Percentiles rank a stretch among this genome's conserved stretches.
phyloP scores from a whole-genome alignment of 2,329 filamentous ascomycete genomes.

The Stachybotrys chartarum region DNA sequence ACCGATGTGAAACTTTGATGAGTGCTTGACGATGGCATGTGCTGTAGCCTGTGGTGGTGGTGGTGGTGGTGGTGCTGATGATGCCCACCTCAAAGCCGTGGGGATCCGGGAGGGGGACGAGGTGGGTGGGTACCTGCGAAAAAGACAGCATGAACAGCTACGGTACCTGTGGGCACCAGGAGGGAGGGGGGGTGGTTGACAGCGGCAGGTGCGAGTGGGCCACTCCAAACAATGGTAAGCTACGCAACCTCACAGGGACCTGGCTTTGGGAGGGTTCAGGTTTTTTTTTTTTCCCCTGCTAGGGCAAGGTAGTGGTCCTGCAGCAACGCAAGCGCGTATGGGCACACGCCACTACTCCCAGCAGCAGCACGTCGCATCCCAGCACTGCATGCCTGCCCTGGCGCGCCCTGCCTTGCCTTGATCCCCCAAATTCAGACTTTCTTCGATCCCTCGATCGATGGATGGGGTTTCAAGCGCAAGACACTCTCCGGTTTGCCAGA shows the following conservation, averaged over 20 bases:
- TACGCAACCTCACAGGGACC: background rate
- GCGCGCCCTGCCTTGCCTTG: constrained; percentile 4
- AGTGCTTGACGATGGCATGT: background rate
- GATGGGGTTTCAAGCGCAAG: constrained; percentile 23
- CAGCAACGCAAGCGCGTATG: background rate
- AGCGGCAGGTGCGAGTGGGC: background rate
- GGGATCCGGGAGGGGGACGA: background rate
- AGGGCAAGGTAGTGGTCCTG: background rate
- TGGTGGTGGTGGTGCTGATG: background rate
- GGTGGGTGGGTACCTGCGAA: background rate
- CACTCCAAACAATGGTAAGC: background rate
- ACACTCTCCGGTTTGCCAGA: constrained; percentile 17
- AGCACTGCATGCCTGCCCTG: constrained; percentile 1
- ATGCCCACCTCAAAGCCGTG: background rate
- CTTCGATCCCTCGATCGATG: constrained; percentile 28
- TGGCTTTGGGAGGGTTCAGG: background rate
- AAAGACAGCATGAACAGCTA: no score
- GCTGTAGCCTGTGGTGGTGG: background rate
- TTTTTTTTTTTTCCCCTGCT: background rate
- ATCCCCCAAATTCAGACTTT: constrained; percentile 6
- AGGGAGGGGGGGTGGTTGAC: background rate
- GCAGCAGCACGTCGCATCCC: no score
- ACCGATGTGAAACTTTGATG: background rate
- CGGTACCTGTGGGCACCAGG: no score
- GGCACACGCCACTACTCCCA: background rate